Evolutionary conservation across 1,139 yeast species (phyloP).

Genomic region (Yamadazyma oceani): DNA sequence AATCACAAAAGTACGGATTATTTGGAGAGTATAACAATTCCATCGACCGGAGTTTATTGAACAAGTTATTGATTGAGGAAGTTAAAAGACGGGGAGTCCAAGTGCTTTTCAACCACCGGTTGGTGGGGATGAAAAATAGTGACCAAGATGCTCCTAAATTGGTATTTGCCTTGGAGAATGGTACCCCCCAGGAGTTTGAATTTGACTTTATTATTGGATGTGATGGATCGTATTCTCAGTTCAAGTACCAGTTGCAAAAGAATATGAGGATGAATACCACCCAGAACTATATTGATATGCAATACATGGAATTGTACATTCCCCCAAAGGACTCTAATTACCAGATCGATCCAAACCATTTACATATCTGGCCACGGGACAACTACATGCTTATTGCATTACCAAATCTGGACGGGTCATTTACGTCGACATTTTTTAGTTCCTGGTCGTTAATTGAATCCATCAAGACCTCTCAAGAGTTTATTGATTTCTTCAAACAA

Average conservation of each 20-base stretch:
- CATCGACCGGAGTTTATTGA: slow-evolving; percentile 73
- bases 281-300: slow-evolving; percentile 83
- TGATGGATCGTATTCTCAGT: slow-evolving; percentile 83
- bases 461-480: slow-evolving; percentile 43
- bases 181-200: slow-evolving; percentile 19
- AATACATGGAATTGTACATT: slow-evolving; percentile 76
- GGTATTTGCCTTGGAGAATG: slow-evolving; percentile 21
- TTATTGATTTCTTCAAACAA: slow-evolving; percentile 52
- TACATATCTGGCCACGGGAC: slow-evolving; percentile 93
- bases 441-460: slow-evolving; percentile 69
- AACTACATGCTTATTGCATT: slow-evolving; percentile 87
- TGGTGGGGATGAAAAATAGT: slow-evolving; percentile 36
- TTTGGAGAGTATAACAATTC: slow-evolving; percentile 85
- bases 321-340: slow-evolving; percentile 51
- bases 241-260: slow-evolving; percentile 69
- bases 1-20: slow-evolving; percentile 76
- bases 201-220: slow-evolving; percentile 74
- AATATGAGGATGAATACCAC: slow-evolving; percentile 64
- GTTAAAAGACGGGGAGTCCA: slow-evolving; percentile 43
- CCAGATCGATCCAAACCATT: slow-evolving; percentile 66
- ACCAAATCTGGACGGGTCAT: slow-evolving; percentile 82
- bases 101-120: slow-evolving; percentile 58
- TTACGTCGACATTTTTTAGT: slow-evolving; percentile 87
- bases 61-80: slow-evolving; percentile 66
- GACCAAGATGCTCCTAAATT: slow-evolving; percentile 22